Base-by-base conservation (phyloP, 495 filamentous ascomycete species). In the Daldinia loculata region DNA sequence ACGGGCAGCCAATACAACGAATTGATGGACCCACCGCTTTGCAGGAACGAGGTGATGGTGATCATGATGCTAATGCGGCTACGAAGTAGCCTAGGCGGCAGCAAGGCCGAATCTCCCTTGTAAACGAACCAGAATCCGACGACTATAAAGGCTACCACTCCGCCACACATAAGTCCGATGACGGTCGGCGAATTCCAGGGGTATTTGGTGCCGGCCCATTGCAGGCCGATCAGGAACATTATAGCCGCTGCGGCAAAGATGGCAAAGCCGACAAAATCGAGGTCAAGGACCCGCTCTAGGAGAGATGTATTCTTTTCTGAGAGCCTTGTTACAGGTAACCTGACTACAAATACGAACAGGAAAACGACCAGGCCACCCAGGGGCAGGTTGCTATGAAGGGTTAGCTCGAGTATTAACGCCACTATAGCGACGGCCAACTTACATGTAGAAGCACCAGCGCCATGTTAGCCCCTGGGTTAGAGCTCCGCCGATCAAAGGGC, bases 1-100 rank as follows among this genome's bases (percentile, higher is more conserved):
- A 91, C 84, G 2, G 89, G 88, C 0, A 91, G 73, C 61, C 86
- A 88, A 68, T 69, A 74, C 3, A 75, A 19, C 2, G 69, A 36
- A 29, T 52, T 67, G 32, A 77, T 60, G 24, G 64, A 70, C 1
- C 66, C 71, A 19, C 70, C 69, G 36, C 61, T 68, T 32, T 75
- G 63, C 22, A 75, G 61, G 11, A 76, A 73, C 45, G 71, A 59
- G 4, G 66, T 67, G 29, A 78, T 55, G 26, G 56, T 65, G 67
- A 77, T 78, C 64, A 71, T 75, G 55, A 68, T 75, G 56, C 75
- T 75, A 1, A 72, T 61, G 3, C 77, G 67, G n/a, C 67, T 61
- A 38, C 45, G 39, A 9, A 80, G 22, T 51, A 80, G 19, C n/a
- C 59, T 24, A 17, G 71, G 58, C 9, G 77, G 77, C 4, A 79